Evolutionary conservation across 164 flowering plant species (phyloP), one percentile per base, ranked within the genome.

Genomic region (Euptelea pleiosperma): DNA sequence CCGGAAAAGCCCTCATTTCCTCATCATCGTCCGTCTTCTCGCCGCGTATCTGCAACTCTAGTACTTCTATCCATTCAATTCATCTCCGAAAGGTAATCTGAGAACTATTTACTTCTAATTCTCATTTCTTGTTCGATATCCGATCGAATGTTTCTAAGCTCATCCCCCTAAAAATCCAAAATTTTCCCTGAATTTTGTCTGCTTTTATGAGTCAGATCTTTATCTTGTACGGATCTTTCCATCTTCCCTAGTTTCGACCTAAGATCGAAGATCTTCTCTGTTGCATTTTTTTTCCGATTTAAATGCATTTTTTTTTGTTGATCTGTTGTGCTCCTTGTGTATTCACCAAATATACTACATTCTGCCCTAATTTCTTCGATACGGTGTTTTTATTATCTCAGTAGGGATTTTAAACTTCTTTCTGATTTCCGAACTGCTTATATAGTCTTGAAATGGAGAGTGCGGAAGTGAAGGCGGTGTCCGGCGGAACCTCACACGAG

Each of bases 391-490:
- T 7, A 40, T 36, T n/a, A 1, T 39, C 4, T 9, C 2, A 2
- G 5, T 51, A 8, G 16, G 24, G 39, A 28, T n/a, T 16, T 45
- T 49, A 29, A 49, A 33, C 35, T 39, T 36, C 18, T 3, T 0
- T 19, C 28, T 11, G n/a, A n/a, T 12, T 0, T 50, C n/a, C n/a
- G n/a, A 4, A 55, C 31, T 24, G 34, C 8, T 28, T 19, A 2
- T 25, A 44, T n/a, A 24, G 16, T 42, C 34, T n/a, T n/a, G 57
- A 55, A 43, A 82, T 82, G 91, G 87, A 84, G 60, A 67, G 22
- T 51, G 29, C 69, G 6, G 85, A 76, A 18, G 39, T 3, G 58
- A 71, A 67, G 61, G 10, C 26, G 12, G 41, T 10, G 8, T 11
- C 62, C 4, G 16, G 41, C 10, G 64, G 62, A 29, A 37, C 22